phyloP scores from a whole-genome alignment of 768 basidiomycete genomes.

The Chalciporus sphaerocephalus region DNA sequence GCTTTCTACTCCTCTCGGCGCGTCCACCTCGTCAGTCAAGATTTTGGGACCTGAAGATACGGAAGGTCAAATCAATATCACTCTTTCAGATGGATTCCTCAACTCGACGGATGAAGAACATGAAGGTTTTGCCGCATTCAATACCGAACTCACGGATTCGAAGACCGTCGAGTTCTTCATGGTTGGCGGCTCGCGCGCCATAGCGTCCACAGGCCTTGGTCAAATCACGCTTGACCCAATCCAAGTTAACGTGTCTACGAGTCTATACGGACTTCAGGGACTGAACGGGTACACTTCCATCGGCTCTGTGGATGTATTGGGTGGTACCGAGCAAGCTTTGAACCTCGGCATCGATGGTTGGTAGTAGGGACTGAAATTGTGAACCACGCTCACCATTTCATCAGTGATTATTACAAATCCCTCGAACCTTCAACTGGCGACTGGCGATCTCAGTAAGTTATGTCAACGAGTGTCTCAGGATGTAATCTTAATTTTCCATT shows the following conservation, averaged over 20 bases:
- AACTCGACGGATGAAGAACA: constrained; percentile 46
- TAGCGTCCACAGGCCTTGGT: constrained; percentile 60
- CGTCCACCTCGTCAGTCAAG: constrained; percentile 56
- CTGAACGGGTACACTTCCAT: constrained; percentile 55
- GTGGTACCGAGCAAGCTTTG: constrained; percentile 57
- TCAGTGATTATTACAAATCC: constrained; percentile 66
- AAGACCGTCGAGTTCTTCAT: constrained; percentile 50
- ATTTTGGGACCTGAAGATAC: constrained; percentile 54
- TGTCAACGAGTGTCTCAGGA: too few species aligned
- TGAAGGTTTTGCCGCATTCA: constrained; percentile 52
- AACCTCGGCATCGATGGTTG: constrained; percentile 55
- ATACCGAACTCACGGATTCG: constrained; percentile 51
- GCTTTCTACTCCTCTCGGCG: constrained; percentile 57
- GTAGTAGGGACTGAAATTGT: constrained; percentile 1
- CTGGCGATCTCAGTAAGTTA: constrained; percentile 60
- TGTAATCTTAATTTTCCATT: not conserved
- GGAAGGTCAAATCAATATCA: constrained; percentile 59
- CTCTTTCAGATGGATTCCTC: constrained; percentile 51
- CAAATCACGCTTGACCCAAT: constrained; percentile 67
- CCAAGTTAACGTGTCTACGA: constrained; percentile 64
- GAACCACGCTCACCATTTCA: not conserved
- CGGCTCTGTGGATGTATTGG: constrained; percentile 57
- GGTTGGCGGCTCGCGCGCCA: constrained; percentile 54
- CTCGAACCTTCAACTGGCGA: constrained; percentile 56
- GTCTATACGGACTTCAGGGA: constrained; percentile 56